Evolutionary conservation across 805 yeast genomes (phyloP), one percentile per base, ranked within the genome.

Genomic region (Cyberlindnera mycetangii): DNA sequence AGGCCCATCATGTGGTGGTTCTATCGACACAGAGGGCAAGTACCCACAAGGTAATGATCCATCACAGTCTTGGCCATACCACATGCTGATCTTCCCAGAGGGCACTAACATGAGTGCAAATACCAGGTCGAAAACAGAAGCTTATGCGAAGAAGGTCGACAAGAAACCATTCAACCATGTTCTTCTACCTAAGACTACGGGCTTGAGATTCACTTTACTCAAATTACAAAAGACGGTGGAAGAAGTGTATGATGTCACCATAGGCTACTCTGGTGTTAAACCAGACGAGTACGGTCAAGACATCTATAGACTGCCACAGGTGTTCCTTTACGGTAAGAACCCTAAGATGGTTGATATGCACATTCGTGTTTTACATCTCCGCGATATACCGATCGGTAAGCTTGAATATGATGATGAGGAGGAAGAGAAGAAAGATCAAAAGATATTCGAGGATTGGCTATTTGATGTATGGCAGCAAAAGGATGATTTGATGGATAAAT

Each of bases 81-180:
- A 84, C 72, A 62, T 93, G 37, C 66, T 90, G 18, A 63, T 93
- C 21, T 93, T 85, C 66, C 99, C 99, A 1, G 99, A 93, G 64
- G 99, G 99, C 5, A 93, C 99, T 0, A 93, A 89, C 47, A 67
- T 85, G 43, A 81, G 93, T 31, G 72, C 71, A 5, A 74, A 78
- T 48, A 88, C 96, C 2, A 72, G 78, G 38, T 66, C 55, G 3
- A 76, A 77, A 46, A 79, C 90, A 8, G 70, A 69, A 15, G 69
- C 61, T 7, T 93, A 70, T 64, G 84, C 89, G 17, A 65, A 61
- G 6, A 76, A 81, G 50, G 59, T 71, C 19, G 73, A 71, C 5
- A 68, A 67, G 28, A 71, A 76, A 7, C 68, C 72, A 1, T 70
- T 83, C 51, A 70, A 74, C 32, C 81, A 88, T 60, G 79, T 86